Evolutionary conservation across 768 basidiomycete species (phyloP).

Genomic region (Termitomyces sp.): DNA sequence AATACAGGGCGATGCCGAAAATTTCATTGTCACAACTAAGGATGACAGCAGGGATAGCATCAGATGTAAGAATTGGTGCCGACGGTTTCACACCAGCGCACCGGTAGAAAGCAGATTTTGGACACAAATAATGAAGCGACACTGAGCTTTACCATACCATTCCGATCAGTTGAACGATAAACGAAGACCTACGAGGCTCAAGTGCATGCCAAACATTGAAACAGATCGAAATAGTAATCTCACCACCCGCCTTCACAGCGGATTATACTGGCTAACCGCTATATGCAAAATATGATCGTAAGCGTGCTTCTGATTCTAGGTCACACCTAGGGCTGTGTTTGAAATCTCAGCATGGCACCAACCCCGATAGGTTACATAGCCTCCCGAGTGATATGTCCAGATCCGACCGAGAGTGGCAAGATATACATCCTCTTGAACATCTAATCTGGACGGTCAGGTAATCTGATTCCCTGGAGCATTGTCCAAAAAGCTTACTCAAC

Average conservation of each 20-base stretch:
- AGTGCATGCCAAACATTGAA: constrained; percentile 21
- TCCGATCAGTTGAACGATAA: constrained; percentile 24
- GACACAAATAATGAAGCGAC: constrained; percentile 22
- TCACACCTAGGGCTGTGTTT: constrained; percentile 18
- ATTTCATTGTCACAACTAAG: constrained; percentile 31
- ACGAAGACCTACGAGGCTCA: constrained; percentile 24
- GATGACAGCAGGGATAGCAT: constrained; percentile 36
- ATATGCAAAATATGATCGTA: constrained; percentile 2
- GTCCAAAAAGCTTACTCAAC: background rate
- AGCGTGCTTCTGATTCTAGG: constrained; percentile 1
- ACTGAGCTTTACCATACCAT: constrained; percentile 28
- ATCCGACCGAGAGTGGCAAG: constrained; percentile 26
- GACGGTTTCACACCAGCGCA: constrained; percentile 41
- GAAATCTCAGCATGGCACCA: constrained; percentile 20
- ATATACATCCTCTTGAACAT: constrained; percentile 23
- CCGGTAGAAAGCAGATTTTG: constrained; percentile 17
- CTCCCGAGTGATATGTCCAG: constrained; percentile 16
- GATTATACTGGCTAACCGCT: constrained; percentile 26
- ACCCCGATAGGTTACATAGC: constrained; percentile 14
- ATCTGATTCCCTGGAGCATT: background rate
- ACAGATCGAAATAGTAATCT: constrained; percentile 1
- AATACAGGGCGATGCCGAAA: constrained; percentile 21
- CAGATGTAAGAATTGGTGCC: constrained; percentile 56
- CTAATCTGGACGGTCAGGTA: constrained; percentile 29
- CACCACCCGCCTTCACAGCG: constrained; percentile 18